Evolutionary conservation across 1,139 yeast genomes (phyloP).

Genomic region (Eremothecium coryli): DNA sequence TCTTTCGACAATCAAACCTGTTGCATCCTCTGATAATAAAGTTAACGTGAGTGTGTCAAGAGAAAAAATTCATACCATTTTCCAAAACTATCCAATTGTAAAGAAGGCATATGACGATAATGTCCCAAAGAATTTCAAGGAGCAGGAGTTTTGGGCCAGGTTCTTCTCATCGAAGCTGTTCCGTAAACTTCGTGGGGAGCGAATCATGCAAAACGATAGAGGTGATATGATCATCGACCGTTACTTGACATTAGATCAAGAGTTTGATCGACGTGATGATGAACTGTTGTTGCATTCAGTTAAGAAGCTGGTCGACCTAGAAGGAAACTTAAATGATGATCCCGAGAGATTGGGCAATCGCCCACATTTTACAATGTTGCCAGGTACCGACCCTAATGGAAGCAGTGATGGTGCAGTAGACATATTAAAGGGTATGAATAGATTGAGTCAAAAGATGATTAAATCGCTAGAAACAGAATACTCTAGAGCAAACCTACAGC

Average conservation of each 20-base stretch:
- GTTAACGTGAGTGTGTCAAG: constrained; percentile 88
- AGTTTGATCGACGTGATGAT: constrained; percentile 35
- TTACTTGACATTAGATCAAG: constrained; percentile 58
- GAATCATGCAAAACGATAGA: constrained; percentile 61
- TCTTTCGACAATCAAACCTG: constrained; percentile 84
- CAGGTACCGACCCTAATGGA: constrained; percentile 44
- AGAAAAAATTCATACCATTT: constrained; percentile 82
- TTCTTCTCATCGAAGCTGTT: constrained; percentile 85
- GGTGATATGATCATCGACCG: constrained; percentile 82
- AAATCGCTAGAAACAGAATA: constrained; percentile 41
- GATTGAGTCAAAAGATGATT: constrained; percentile 75
- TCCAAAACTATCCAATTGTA: constrained; percentile 90
- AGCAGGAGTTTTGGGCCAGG: constrained; percentile 95
- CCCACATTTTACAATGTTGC: constrained; percentile 87
- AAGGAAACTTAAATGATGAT: constrained; percentile 75
- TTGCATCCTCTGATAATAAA: constrained; percentile 80
- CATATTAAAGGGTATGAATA: constrained; percentile 80
- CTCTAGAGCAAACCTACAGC: constrained; percentile 29
- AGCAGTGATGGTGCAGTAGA: constrained; percentile 40
- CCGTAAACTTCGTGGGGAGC: constrained; percentile 83
- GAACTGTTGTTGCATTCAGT: constrained; percentile 36
- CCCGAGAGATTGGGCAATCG: constrained; percentile 67
- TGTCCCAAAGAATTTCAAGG: constrained; percentile 72
- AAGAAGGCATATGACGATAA: constrained; percentile 79
- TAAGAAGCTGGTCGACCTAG: constrained; percentile 58